These are phyloP conservation scores for Wilcoxina mikolae DNA, from an alignment of 495 filamentous ascomycete genomes.

Conservation along the genomic window DNA sequence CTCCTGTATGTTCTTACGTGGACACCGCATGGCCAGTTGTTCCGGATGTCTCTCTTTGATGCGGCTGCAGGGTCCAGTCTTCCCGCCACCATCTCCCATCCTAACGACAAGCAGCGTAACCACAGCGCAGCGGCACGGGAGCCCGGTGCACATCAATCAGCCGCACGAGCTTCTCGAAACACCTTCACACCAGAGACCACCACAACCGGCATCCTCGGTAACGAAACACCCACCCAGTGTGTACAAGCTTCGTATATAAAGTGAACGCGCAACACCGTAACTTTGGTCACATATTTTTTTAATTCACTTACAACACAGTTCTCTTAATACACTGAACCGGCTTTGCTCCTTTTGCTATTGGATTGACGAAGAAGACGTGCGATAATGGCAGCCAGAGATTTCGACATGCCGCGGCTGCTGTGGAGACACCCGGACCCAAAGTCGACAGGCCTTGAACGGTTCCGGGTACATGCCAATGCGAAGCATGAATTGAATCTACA, in stretches of 20 bases:
- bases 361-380: background rate
- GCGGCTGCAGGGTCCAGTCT: no score
- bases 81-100: no score
- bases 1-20: no score
- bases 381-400: background rate
- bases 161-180: no score
- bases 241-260: background rate
- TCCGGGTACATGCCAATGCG: constrained; percentile 38
- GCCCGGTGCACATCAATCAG: no score
- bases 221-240: background rate
- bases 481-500: constrained; percentile 33
- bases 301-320: background rate
- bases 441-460: constrained; percentile 37
- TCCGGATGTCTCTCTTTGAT: no score
- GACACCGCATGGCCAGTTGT: no score
- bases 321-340: background rate
- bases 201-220: background rate
- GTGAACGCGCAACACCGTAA: background rate
- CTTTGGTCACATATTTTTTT: background rate
- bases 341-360: background rate
- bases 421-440: constrained; percentile 44
- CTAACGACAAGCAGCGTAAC: no score
- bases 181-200: background rate
- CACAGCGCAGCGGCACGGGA: no score
- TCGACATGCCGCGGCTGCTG: constrained; percentile 36